Conservation (phyloP, 169 alveolate genomes). For the Toxoplasma gondii region DNA sequence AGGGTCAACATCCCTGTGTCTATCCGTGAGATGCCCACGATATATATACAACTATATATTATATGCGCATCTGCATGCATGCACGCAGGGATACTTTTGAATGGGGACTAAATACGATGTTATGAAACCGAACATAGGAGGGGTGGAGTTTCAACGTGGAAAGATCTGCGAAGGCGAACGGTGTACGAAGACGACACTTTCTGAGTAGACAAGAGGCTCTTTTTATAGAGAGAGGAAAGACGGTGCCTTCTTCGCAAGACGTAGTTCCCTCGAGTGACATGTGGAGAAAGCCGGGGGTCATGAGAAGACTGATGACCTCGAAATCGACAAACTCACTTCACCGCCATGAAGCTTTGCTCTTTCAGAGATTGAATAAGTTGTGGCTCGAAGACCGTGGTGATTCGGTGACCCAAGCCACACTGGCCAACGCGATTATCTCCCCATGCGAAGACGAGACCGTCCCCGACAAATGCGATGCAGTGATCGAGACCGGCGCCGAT, state of each 20-base stretch:
- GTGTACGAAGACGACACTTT: too few species aligned
- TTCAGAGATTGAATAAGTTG: conserved; percentile 45
- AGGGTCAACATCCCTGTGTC: too few species aligned
- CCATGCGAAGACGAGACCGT: conserved; percentile 69
- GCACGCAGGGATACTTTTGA: too few species aligned
- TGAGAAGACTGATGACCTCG: not conserved
- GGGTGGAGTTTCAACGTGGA: too few species aligned
- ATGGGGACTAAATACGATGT: too few species aligned
- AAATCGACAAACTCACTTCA: not conserved
- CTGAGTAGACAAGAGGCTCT: too few species aligned
- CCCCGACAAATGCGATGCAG: conserved; percentile 60
- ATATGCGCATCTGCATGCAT: not conserved
- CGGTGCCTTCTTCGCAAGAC: too few species aligned
- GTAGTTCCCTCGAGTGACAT: too few species aligned
- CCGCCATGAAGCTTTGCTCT: conserved; percentile 39
- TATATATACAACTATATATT: not conserved
- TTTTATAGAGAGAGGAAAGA: too few species aligned
- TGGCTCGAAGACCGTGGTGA: conserved; percentile 33
- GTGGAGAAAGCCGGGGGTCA: too few species aligned
- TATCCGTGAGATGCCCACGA: not conserved
- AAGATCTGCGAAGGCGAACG: too few species aligned
- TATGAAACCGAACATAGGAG: too few species aligned
- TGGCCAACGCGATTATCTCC: conserved; percentile 70
- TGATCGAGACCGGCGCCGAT: conserved; percentile 69
- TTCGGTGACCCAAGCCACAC: conserved; percentile 71